Base-by-base conservation (phyloP, 495 filamentous ascomycete genomes). In the Chaetomium fimeti region DNA sequence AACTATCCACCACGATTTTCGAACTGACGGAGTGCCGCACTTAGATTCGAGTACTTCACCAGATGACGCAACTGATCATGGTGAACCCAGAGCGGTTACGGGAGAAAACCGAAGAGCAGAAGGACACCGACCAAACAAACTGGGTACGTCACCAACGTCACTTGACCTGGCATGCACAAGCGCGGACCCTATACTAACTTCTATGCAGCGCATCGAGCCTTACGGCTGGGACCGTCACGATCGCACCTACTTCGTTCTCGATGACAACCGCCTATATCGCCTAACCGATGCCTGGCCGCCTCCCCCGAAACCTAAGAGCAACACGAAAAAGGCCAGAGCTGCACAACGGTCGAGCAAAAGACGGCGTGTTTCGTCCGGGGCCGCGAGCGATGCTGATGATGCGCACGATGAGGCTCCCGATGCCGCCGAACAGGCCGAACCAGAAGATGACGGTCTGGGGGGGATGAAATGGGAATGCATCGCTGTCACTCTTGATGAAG, bases 201-300 rank as follows among this genome's bases (percentile, higher is more conserved):
- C 12, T 69, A n/a, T 57, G 25, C 63, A 97, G 93, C 89, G 94
- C 69, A 91, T 98, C 62, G 93, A 98, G 68, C 89, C 93, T 24
- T 85, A 91, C 64, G 94, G 94, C 12, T 96, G 88, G 82, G 94
- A 98, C 76, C 79, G 82, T 22, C 79, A 96, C 51, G 91, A 91
- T 65, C 89, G 91, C 25, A 87, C 83, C 22, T 96, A 97, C 74
- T 94, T 90, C 69, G 88, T 97, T 15, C 84, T 98, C 8, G 93
- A 98, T 65, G 94, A 98, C 78, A 94, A 96, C 66, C 85, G 93
- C 54, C 80, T 98, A 29, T 98, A 98, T 75, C 89, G 91, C 59
- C 85, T 86, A 61, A 91, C 90, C 51, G 90, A 93, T 57, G 84
- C 87, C 18, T 80, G 83, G 4, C 80, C 83, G 7, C 77, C 79